Evolutionary conservation across 1,139 yeast species (phyloP).

Genomic region (Blastobotrys niveus): DNA sequence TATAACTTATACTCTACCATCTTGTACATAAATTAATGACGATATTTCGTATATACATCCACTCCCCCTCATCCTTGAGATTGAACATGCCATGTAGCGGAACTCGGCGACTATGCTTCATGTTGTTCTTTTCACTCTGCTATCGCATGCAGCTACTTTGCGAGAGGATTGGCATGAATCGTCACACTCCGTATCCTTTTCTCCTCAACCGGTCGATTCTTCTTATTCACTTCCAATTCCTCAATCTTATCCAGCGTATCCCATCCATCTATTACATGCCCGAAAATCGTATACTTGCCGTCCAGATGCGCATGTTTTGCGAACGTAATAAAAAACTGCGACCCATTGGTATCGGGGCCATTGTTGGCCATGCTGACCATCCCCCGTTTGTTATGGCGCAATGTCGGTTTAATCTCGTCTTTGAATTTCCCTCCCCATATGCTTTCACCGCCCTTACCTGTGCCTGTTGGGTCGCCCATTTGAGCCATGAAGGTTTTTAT

Average conservation of each 20-base stretch:
- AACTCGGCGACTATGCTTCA: no score
- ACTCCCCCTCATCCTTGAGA: neutral
- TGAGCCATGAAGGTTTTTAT: conserved; percentile 46
- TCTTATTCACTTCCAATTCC: conserved; percentile 35
- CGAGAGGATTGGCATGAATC: conserved; percentile 39
- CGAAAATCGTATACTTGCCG: conserved; percentile 55
- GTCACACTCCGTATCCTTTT: conserved; percentile 30
- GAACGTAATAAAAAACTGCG: conserved; percentile 42
- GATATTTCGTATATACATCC: neutral
- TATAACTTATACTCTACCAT: neutral
- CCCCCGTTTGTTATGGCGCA: conserved; percentile 42
- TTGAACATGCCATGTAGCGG: conserved; percentile 2
- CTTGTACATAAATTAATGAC: conserved; percentile 2
- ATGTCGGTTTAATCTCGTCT: conserved; percentile 43
- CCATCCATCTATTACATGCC: conserved; percentile 42
- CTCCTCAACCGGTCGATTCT: conserved; percentile 39
- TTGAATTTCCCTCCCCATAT: conserved; percentile 47
- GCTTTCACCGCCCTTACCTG: conserved; percentile 49
- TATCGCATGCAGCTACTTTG: no score
- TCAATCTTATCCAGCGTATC: conserved; percentile 39
- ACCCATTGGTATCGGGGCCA: conserved; percentile 42
- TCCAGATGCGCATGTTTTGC: conserved; percentile 42
- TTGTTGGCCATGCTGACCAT: conserved; percentile 44
- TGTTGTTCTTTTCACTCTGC: no score
- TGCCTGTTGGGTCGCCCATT: conserved; percentile 47